A percentile compares a stretch with the other conserved stretches of the same genome.
Conservation (phyloP, 129 eudicot species). For the Apium graveolens region DNA sequence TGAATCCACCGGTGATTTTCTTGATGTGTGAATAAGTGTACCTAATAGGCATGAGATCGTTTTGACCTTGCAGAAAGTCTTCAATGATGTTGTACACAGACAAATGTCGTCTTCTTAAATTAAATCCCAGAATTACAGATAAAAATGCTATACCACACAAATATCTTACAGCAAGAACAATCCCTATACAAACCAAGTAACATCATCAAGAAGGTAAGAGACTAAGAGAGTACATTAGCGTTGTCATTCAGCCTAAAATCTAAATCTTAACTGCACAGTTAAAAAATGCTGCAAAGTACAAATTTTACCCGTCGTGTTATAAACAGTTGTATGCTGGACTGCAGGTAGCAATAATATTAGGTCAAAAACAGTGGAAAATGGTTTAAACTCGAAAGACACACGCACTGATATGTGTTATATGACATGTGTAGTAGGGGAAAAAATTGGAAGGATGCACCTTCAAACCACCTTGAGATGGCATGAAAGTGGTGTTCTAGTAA, state of each 20-base stretch:
- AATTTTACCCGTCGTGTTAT: not conserved
- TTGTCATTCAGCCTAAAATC: not conserved
- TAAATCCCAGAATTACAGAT: not conserved
- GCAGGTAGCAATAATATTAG: not conserved
- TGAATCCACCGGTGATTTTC: not conserved
- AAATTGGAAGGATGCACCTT: not conserved
- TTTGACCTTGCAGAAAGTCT: constrained; percentile 1
- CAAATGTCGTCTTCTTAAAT: not conserved
- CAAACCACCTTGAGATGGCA: not conserved
- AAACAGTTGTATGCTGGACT: not conserved
- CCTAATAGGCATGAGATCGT: constrained; percentile 8
- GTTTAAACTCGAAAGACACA: no score
- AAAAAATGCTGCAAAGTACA: not conserved
- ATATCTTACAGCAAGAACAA: not conserved
- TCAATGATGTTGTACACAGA: not conserved
- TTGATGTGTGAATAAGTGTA: not conserved
- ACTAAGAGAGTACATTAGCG: no score
- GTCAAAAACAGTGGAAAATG: not conserved
- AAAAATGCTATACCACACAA: not conserved
- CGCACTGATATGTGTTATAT: no score
- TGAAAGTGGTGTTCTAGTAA: not conserved
- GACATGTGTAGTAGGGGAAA: not conserved
- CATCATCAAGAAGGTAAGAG: not conserved
- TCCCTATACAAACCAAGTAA: not conserved
- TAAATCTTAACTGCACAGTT: not conserved